Evolutionary conservation across 768 basidiomycete species (phyloP), one percentile per base, ranked within the genome.

Genomic region (Naganishia kalamii): DNA sequence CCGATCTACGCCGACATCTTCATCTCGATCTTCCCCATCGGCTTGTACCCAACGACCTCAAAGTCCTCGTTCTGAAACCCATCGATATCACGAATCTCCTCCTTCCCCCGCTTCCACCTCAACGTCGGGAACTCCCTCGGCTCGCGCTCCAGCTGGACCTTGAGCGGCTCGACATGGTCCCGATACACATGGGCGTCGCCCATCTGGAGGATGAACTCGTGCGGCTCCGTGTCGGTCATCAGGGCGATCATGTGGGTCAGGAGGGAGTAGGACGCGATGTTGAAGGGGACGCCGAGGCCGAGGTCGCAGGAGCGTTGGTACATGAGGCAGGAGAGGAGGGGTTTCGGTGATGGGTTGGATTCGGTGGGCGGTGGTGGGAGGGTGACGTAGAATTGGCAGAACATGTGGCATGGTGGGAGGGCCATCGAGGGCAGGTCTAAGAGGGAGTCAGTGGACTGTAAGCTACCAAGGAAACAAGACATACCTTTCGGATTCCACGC

Each of bases 381-480:
- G 74, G 91, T 88, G 37, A 99, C 94, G 81, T 91, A 97, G 83
- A 99, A 99, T 76, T 99, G 96, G 80, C 92, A 97, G 79, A 98
- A 87, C 86, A 98, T 88, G 79, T 98, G 96, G 78, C 96, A 99
- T 0, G 96, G 96, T 0, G 96, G 96, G 0, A 99, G 85, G 0
- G 96, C 96, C 96, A 98, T 99, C 41, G 84, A 82, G 0, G 87
- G 85, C 27, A 99, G 88, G 78, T 96, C 94, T 97, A 71, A 12
- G 5, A 2, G 29, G 15, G 30, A 44, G 29, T n/a, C 21, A 21
- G 17, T 17, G 4, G 3, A 21, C 27, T 11, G 33, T 30, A 13
- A 62, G 60, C 19, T 19, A 40, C 40, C 19, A 27, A 37, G 32
- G 49, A 32, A 35, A 43, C 19, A 17, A 19, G 43, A 43, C 32